A percentile compares a stretch with the other conserved stretches of the same genome.
Evolutionary conservation across 2,329 filamentous ascomycete species (phyloP).

Genomic region (Microdochium nivale): DNA sequence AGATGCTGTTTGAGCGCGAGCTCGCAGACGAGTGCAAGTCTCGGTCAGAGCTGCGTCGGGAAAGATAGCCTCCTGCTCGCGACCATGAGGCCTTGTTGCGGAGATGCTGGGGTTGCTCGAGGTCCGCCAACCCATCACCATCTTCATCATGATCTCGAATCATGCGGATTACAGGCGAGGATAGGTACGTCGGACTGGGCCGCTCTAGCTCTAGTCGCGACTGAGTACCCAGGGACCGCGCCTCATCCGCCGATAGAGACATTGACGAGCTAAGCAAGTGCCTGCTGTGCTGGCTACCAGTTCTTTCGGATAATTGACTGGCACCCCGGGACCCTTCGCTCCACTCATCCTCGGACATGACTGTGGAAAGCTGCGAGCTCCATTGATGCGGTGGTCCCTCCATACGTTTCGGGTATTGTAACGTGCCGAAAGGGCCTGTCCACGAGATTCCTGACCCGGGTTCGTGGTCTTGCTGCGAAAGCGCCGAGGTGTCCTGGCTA

Average conservation of each 20-base stretch:
- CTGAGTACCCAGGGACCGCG: conserved; percentile 25
- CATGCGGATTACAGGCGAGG: conserved; percentile 28
- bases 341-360: conserved; percentile 52
- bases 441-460: conserved; percentile 19
- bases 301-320: conserved; percentile 40
- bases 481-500: conserved; percentile 35
- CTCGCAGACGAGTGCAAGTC: conserved; percentile 44
- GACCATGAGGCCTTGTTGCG: conserved; percentile 40
- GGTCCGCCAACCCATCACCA: conserved; percentile 53
- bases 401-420: conserved; percentile 23
- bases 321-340: conserved; percentile 37
- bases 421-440: background rate
- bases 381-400: conserved; percentile 46
- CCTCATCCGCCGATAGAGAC: conserved; percentile 28
- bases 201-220: conserved; percentile 38
- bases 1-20: conserved; percentile 37
- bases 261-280: conserved; percentile 50
- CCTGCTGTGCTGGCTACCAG: conserved; percentile 40
- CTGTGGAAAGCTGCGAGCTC: conserved; percentile 56
- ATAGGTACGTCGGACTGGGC: conserved; percentile 25
- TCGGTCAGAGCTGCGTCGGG: conserved; percentile 39
- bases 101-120: conserved; percentile 39
- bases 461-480: conserved; percentile 26
- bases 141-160: conserved; percentile 54
- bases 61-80: conserved; percentile 42